phyloP scores from a whole-genome alignment of 352 stramenopile genomes.

The Globisporangium iwayamae region DNA sequence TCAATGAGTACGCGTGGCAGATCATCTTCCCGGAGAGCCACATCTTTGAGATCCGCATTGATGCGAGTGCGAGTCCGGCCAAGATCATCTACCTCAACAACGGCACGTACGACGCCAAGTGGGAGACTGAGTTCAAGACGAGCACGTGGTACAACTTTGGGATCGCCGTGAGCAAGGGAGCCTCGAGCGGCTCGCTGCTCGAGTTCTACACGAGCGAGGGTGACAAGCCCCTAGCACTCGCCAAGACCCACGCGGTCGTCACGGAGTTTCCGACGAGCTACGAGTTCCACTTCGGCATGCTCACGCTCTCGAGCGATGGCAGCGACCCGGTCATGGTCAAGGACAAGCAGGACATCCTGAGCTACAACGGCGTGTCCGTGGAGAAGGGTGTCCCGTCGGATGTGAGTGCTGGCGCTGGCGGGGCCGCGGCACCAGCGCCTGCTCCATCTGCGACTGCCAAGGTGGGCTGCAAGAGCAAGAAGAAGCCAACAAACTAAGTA shows the following conservation, averaged over 20 bases:
- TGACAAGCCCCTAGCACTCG: conserved; percentile 27
- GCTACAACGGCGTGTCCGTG: conserved; percentile 63
- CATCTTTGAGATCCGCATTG: conserved; percentile 54
- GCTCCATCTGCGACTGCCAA: neutral
- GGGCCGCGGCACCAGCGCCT: conserved; percentile 9
- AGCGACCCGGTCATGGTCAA: conserved; percentile 41
- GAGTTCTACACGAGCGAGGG: conserved; percentile 54
- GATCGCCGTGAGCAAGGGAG: conserved; percentile 29
- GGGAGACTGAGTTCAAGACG: conserved; percentile 37
- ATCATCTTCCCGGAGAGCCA: conserved; percentile 57
- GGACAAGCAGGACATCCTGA: conserved; percentile 48
- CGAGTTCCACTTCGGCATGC: conserved; percentile 51
- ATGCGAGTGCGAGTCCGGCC: conserved; percentile 31
- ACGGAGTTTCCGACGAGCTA: conserved; percentile 23
- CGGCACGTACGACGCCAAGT: conserved; percentile 43
- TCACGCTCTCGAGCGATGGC: conserved; percentile 42
- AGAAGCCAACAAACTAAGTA: neutral
- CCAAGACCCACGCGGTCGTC: conserved; percentile 29
- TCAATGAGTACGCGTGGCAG: conserved; percentile 56
- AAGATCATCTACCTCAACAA: conserved; percentile 55
- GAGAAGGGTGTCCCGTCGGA: conserved; percentile 21
- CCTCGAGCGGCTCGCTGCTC: conserved; percentile 23
- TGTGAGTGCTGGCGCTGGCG: conserved; percentile 11
- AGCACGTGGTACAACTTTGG: conserved; percentile 71
- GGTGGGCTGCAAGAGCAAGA: conserved; percentile 7